Percentiles rank a stretch among this genome's conserved stretches.
Evolutionary conservation across 257 asterid genomes (phyloP).

Genomic region (Plantago elongata): DNA sequence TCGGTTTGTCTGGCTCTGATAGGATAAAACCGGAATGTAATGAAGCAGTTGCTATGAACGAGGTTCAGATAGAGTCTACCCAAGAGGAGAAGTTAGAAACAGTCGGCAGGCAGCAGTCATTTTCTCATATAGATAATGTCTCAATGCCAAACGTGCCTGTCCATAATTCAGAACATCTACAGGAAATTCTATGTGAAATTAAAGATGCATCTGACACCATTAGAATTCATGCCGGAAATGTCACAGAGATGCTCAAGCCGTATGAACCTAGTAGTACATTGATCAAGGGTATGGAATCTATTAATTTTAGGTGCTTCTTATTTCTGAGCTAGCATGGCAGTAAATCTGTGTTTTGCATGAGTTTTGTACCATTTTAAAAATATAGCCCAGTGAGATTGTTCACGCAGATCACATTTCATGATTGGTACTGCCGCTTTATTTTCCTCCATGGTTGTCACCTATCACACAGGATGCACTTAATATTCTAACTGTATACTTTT

Average conservation of each 20-base stretch:
- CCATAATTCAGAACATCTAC: conserved; percentile 11
- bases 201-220: conserved; percentile 8
- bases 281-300: neutral
- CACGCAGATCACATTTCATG: too few relatives aligned
- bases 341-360: too few relatives aligned
- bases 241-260: conserved; percentile 5
- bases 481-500: too few relatives aligned
- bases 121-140: conserved; percentile 4
- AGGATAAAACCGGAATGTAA: neutral
- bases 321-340: too few relatives aligned
- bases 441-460: too few relatives aligned
- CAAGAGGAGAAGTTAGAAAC: conserved; percentile 1
- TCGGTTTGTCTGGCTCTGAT: neutral
- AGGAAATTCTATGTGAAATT: conserved; percentile 8
- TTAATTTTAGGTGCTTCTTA: too few relatives aligned
- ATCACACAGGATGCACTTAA: too few relatives aligned
- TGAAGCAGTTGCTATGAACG: too few relatives aligned
- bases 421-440: too few relatives aligned
- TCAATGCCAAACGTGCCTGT: neutral
- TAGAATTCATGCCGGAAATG: conserved; percentile 4
- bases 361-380: too few relatives aligned
- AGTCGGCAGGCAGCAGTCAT: neutral
- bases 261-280: conserved; percentile 8
- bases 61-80: neutral
- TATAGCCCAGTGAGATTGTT: too few relatives aligned